Evolutionary conservation across 805 yeast species (phyloP).

Genomic region (Metschnikowia lochheadii): DNA sequence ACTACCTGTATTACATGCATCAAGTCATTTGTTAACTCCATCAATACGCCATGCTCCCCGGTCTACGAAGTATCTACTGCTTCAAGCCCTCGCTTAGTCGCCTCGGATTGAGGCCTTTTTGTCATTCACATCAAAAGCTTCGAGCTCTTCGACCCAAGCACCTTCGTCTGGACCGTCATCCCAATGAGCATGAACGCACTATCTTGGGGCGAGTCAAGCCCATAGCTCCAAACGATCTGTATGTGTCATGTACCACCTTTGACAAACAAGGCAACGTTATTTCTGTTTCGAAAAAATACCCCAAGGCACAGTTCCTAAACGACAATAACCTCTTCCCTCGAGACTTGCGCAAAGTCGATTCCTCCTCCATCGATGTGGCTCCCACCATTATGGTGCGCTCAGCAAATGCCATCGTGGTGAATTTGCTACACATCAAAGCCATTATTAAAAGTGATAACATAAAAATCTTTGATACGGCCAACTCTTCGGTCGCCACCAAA

Average conservation of each 20-base stretch:
- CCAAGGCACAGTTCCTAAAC: slow-evolving; percentile 63
- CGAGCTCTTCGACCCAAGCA: not conserved
- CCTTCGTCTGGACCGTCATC: not conserved
- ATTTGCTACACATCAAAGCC: slow-evolving; percentile 84
- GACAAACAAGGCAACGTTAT: slow-evolving; percentile 65
- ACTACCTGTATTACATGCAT: not conserved
- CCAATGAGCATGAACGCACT: slow-evolving; percentile 4
- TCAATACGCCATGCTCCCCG: not conserved
- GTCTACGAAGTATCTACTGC: not conserved
- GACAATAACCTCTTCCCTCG: slow-evolving; percentile 78
- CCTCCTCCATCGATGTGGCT: slow-evolving; percentile 70
- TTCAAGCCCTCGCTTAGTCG: not conserved
- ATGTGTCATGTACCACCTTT: slow-evolving; percentile 77
- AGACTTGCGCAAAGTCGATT: slow-evolving; percentile 81
- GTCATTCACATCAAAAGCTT: not conserved
- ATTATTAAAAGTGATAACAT: slow-evolving; percentile 77
- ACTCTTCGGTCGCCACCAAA: slow-evolving; percentile 61
- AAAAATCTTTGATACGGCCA: slow-evolving; percentile 76
- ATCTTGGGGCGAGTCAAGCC: slow-evolving; percentile 30
- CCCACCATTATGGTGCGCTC: slow-evolving; percentile 81
- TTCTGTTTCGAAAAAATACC: slow-evolving; percentile 68
- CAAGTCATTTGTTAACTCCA: not conserved
- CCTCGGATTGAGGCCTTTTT: not conserved
- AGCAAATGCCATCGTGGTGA: slow-evolving; percentile 72
- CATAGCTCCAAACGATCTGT: slow-evolving; percentile 45